phyloP scores from a whole-genome alignment of 306 rosid genomes.

The Ziziphus jujuba region DNA sequence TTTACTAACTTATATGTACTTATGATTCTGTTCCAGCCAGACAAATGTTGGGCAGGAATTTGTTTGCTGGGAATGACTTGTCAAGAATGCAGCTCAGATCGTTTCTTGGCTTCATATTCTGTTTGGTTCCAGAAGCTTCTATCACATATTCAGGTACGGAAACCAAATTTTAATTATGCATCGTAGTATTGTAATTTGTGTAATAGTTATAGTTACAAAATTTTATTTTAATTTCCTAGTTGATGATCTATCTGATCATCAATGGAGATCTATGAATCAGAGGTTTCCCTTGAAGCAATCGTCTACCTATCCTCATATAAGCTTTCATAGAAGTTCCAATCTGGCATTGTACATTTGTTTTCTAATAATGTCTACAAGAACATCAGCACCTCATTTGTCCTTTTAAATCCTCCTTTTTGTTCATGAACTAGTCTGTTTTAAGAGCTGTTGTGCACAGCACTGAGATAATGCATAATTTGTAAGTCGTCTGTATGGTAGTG shows the following conservation, averaged over 20 bases:
- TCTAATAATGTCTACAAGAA: background rate
- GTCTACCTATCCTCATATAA: background rate
- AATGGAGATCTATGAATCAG: background rate
- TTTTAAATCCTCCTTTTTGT: background rate
- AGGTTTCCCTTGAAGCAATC: background rate
- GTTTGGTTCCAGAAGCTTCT: slow-evolving; percentile 70
- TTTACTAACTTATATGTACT: slow-evolving; percentile 21
- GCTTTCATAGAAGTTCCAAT: background rate
- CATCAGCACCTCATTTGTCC: background rate
- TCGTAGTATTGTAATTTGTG: slow-evolving; percentile 9
- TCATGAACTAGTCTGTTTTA: background rate
- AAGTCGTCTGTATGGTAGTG: no score
- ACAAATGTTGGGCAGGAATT: slow-evolving; percentile 90
- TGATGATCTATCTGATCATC: background rate
- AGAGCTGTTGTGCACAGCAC: no score
- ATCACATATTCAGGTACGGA: slow-evolving; percentile 64
- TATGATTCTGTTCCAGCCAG: slow-evolving; percentile 58
- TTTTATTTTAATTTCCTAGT: background rate
- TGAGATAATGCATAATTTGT: no score
- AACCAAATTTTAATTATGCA: background rate
- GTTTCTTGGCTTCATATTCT: slow-evolving; percentile 62
- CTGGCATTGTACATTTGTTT: background rate
- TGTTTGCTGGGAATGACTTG: slow-evolving; percentile 79
- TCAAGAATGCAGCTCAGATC: slow-evolving; percentile 67
- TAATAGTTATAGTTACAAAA: background rate